Evolutionary conservation across 2,329 filamentous ascomycete genomes (phyloP), one percentile per base, ranked within the genome.

Genomic region (Sphaerulina vaccinii): DNA sequence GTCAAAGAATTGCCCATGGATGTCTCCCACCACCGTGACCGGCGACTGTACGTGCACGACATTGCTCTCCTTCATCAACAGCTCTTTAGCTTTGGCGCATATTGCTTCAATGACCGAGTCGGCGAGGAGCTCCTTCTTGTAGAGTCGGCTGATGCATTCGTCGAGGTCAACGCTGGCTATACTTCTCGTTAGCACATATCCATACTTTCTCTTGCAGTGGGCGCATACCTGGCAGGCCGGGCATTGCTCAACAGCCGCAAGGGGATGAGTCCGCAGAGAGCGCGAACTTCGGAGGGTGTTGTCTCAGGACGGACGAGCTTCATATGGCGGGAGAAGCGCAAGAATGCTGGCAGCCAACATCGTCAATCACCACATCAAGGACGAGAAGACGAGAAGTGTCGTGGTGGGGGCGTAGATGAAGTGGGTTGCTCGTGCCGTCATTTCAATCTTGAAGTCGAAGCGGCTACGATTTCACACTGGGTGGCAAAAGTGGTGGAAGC

Each of bases 41-140:
- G 93, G 93, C 24, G 93, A 91, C 64, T 85, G 84, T 57, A 99
- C 95, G 71, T 99, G 93, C 55, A 99, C 93, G 57, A 99, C 93
- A 74, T 99, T 99, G 81, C 92, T 97, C 83, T 99, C 93, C 70
- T 95, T 92, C 93, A 99, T 99, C 63, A 99, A 81, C 63, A 99
- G 80, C 77, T 99, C 93, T 70, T 99, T 99, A 18, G 95, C 93
- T 73, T 99, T 99, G 72, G 93, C 91, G 77, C 93, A 99, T 83
- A 99, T 92, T 66, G 93, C 93, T 76, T 99, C 93, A 73, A 99
- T 92, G 61, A 99, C 91, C 36, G 92, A 96, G 74, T 99, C 93
- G 65, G 93, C 91, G 53, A 99, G 83, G 54, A 99, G 83, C 72
- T 97, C 93, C 71, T 96, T 96, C 70, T 93, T 92, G 76, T 97